Base-by-base conservation (phyloP, 23 red algal species). In the Pyropia yezoensis region DNA sequence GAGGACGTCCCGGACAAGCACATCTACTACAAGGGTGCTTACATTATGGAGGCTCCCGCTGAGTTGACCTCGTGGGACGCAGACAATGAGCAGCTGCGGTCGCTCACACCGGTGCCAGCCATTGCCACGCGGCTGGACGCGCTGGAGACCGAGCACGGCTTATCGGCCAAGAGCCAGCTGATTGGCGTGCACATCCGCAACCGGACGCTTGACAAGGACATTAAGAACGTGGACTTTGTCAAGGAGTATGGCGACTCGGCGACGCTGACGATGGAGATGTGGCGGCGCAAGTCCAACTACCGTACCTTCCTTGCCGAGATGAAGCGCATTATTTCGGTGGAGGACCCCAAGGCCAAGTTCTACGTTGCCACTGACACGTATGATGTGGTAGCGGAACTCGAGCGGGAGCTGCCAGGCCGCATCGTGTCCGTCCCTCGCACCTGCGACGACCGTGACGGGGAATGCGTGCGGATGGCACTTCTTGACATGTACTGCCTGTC, bases 1-100 rank as follows among this genome's bases (percentile, higher is more conserved):
- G 60, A 23, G 14, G 71, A 82, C 50, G 19, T 39, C 4, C 29
- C n/a, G 28, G 74, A 70, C 51, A 75, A 67, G 61, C 86, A 90
- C 52, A 50, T 90, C 68, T 90, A 90, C 73, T 80, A 65, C 71
- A 90, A 90, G 54, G 61, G 75, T 58, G 75, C 86, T 11, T 90
- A 81, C 52, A 52, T 90, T 12, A 82, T 90, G 75, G 71, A 90
- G 61, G 76, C 86, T 5, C 27, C 62, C 19, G 25, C 62, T 39
- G 64, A 63, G 33, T 14, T 82, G 27, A 90, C 54, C n/a, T 49
- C 50, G 9, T 90, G 86, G 86, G 75, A 90, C 5, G 23, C 13
- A 13, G 76, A 54, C 62, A 90, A 90, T 54, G 54, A 27, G 23
- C 54, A 75, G 57, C 54, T 90, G 49, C 76, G 86, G 27, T 60